A percentile compares a stretch with the other conserved stretches of the same genome.
These are phyloP conservation scores for Ogataea trehaloabstinens DNA, from an alignment of 805 yeast species.

Conservation along the genomic window DNA sequence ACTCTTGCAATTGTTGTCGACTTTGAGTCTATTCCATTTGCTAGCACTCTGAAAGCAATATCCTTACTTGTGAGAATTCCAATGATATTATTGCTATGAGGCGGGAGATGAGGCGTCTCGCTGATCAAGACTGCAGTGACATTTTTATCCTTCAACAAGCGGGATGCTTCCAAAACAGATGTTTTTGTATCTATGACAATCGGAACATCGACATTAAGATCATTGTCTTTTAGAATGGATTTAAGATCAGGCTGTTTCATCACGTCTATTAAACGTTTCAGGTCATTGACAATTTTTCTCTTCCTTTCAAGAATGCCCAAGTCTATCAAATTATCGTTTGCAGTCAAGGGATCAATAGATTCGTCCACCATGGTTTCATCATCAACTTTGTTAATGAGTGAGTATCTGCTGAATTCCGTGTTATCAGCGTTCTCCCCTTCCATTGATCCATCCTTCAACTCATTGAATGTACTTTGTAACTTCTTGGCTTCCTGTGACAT, in stretches of 20 bases:
- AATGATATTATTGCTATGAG: slow-evolving; percentile 34
- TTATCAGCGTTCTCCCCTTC: slow-evolving; percentile 11
- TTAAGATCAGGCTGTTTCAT: slow-evolving; percentile 42
- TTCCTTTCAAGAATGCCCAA: slow-evolving; percentile 26
- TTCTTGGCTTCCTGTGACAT: slow-evolving; percentile 38
- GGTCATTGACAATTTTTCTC: slow-evolving; percentile 32
- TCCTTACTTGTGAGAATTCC: slow-evolving; percentile 49
- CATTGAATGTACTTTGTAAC: slow-evolving; percentile 29
- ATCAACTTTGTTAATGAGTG: slow-evolving; percentile 13
- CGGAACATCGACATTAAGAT: slow-evolving; percentile 29
- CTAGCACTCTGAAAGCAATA: slow-evolving; percentile 40
- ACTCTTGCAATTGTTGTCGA: slow-evolving; percentile 40
- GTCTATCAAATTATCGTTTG: slow-evolving; percentile 24
- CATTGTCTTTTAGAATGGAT: slow-evolving; percentile 26
- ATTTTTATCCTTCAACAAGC: slow-evolving; percentile 35
- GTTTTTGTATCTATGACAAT: slow-evolving; percentile 36
- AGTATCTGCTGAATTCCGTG: slow-evolving; percentile 19
- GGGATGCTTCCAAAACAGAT: slow-evolving; percentile 38
- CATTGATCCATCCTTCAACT: slow-evolving; percentile 21
- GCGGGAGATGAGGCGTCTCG: slow-evolving; percentile 22
- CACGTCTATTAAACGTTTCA: slow-evolving; percentile 35
- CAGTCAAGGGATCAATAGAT: slow-evolving; percentile 15
- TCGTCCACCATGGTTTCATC: slow-evolving; percentile 17
- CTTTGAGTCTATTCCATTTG: slow-evolving; percentile 34
- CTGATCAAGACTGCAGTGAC: slow-evolving; percentile 42